Evolutionary conservation across 1,139 yeast species (phyloP).

Genomic region (Lodderomyces orthopsilosis): DNA sequence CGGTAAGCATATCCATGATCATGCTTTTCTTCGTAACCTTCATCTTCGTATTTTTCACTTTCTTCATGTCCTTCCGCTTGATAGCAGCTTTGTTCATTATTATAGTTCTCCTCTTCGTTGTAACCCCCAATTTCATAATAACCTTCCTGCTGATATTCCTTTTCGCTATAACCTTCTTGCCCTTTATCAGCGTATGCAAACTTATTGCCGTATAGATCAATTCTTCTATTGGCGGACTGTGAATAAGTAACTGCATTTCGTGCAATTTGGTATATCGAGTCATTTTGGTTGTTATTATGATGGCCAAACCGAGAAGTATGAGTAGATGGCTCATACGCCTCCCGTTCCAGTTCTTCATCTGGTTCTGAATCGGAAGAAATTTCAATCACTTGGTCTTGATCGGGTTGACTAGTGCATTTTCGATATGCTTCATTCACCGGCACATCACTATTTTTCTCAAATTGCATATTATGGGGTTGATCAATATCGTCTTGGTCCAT

Average conservation of each 20-base stretch:
- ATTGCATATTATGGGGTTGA: too few species aligned
- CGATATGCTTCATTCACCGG: too few species aligned
- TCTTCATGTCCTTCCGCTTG: constrained; percentile 1
- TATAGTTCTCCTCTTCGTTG: neutral
- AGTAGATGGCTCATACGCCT: neutral
- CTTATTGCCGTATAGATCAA: neutral
- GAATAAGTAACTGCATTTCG: neutral
- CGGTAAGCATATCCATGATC: neutral
- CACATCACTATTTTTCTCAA: too few species aligned
- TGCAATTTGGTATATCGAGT: neutral
- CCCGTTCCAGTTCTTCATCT: constrained; percentile 12
- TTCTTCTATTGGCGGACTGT: neutral
- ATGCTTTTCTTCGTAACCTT: neutral
- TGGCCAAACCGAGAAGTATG: neutral
- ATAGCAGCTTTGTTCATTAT: neutral
- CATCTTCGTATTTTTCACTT: constrained; percentile 1
- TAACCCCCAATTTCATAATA: neutral
- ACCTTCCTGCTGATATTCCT: neutral
- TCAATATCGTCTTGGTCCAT: constrained; percentile 8
- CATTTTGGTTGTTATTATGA: neutral
- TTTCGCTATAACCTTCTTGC: constrained; percentile 2
- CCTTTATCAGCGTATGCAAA: neutral
- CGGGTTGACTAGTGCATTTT: neutral
- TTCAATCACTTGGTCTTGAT: constrained; percentile 9
- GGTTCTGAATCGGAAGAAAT: constrained; percentile 10